phyloP scores from a whole-genome alignment of 257 asterid species.

The Galeopsis tetrahit region DNA sequence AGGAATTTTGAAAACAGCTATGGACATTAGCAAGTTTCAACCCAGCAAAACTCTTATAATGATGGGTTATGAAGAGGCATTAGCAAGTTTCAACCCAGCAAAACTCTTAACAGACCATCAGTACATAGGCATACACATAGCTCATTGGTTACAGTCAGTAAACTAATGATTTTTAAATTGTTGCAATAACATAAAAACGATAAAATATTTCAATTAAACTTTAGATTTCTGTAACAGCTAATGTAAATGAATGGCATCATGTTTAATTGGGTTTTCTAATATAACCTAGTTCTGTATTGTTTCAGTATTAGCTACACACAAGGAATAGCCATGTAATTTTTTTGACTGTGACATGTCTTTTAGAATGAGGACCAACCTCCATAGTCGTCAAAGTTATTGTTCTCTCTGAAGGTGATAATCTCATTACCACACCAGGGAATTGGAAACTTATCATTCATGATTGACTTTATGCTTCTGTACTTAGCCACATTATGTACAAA shows the following conservation, averaged over 20 bases:
- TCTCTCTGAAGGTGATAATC: slow-evolving; percentile 13
- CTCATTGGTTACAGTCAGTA: slow-evolving; percentile 10
- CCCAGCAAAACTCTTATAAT: neutral
- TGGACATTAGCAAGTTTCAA: slow-evolving; percentile 10
- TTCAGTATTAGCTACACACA: neutral
- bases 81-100: neutral
- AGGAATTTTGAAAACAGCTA: slow-evolving; percentile 10
- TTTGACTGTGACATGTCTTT: neutral
- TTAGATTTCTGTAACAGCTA: neutral
- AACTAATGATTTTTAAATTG: neutral
- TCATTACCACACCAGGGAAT: neutral
- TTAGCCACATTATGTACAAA: slow-evolving; percentile 10
- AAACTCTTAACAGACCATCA: neutral
- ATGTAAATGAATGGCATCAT: slow-evolving; percentile 8
- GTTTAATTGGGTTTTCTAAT: slow-evolving; percentile 24
- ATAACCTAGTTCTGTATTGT: slow-evolving; percentile 1
- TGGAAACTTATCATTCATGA: slow-evolving; percentile 13
- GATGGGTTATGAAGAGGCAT: slow-evolving; percentile 12
- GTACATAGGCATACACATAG: neutral
- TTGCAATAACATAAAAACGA: neutral
- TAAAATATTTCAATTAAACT: neutral
- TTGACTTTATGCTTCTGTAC: neutral
- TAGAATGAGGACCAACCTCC: slow-evolving; percentile 6
- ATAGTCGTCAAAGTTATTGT: neutral
- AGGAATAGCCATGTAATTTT: neutral